Evolutionary conservation across 441 rosid genomes (phyloP).

Genomic region (Omphalea diandra): DNA sequence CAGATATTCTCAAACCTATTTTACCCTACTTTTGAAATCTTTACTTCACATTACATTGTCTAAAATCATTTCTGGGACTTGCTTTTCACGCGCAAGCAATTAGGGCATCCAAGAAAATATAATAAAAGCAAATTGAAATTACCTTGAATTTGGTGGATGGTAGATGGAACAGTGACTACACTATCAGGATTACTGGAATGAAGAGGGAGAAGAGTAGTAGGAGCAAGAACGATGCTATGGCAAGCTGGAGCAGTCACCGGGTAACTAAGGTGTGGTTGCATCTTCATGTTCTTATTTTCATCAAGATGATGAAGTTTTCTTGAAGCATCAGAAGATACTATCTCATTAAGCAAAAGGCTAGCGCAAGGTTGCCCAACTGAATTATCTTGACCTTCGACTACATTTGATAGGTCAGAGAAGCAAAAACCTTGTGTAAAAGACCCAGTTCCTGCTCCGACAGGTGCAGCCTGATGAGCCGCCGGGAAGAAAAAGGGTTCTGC

Average conservation of each 20-base stretch:
- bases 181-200: constrained; percentile 27
- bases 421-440: constrained; percentile 48
- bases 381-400: constrained; percentile 39
- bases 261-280: constrained; percentile 45
- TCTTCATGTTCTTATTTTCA: constrained; percentile 41
- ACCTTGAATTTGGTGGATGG: constrained; percentile 59
- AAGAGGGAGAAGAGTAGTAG: constrained; percentile 27
- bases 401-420: constrained; percentile 52
- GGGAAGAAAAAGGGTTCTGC: constrained; percentile 72
- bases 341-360: constrained; percentile 68
- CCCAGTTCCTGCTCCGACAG: constrained; percentile 37
- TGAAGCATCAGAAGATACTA: constrained; percentile 42
- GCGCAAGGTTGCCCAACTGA: constrained; percentile 67
- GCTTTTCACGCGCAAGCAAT: not conserved
- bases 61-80: not conserved
- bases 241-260: constrained; percentile 27
- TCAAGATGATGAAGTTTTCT: constrained; percentile 43
- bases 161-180: constrained; percentile 49
- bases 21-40: constrained; percentile 17
- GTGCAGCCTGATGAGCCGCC: constrained; percentile 24
- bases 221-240: constrained; percentile 28
- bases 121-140: constrained; percentile 12
- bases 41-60: not conserved
- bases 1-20: constrained; percentile 15
- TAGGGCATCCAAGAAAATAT: constrained; percentile 11